Evolutionary conservation across 805 yeast genomes (phyloP).

Genomic region (Cyberlindnera bimundalis): DNA sequence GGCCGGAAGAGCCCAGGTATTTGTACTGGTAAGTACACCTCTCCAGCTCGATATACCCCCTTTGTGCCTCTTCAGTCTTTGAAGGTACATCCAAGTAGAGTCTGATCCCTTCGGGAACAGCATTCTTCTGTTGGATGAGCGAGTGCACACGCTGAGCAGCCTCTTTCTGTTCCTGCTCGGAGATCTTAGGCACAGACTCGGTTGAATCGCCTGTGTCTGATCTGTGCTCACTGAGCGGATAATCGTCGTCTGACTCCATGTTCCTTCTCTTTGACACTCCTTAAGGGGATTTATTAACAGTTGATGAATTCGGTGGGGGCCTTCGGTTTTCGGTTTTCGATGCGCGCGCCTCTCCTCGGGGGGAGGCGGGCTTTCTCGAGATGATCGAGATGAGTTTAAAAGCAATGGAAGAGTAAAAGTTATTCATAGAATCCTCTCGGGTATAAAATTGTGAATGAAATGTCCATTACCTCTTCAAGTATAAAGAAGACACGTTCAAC

Average conservation of each 20-base stretch:
- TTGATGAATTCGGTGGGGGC: no score
- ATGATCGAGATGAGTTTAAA: no score
- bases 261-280: no score
- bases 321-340: not conserved
- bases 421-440: no score
- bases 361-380: no score
- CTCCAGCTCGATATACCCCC: constrained; percentile 51
- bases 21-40: constrained; percentile 63
- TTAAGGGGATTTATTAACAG: no score
- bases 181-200: constrained; percentile 16
- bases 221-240: constrained; percentile 6
- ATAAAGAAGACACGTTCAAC: not conserved
- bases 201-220: constrained; percentile 10
- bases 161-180: constrained; percentile 19
- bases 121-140: constrained; percentile 18
- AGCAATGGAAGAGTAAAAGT: no score
- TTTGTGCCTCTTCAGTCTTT: constrained; percentile 66
- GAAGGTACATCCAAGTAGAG: constrained; percentile 40
- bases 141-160: constrained; percentile 19
- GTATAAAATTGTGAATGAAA: no score
- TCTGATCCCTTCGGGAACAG: constrained; percentile 20
- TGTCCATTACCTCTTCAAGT: no score
- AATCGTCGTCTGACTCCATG: constrained; percentile 15
- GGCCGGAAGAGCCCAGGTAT: constrained; percentile 58
- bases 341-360: not conserved